Evolutionary conservation across 1,284 basidiomycete species (phyloP), one percentile per base, ranked within the genome.

Genomic region (Puccinia coronata): DNA sequence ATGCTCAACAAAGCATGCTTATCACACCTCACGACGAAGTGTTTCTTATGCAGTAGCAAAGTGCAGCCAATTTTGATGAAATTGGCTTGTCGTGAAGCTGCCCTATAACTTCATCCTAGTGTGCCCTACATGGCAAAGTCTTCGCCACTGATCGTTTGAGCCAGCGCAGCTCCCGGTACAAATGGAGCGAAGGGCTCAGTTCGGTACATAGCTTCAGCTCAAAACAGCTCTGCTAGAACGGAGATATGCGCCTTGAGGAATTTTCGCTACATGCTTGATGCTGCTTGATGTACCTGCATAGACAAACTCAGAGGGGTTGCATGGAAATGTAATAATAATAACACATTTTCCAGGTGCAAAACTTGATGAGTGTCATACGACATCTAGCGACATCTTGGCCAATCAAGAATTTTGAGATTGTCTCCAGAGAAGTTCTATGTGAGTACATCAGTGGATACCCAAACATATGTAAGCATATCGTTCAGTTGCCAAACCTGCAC

Each of bases 381-480:
- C 18, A 36, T 36, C 28, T 36, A 36, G 18, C n/a, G n/a, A n/a
- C 55, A 57, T 36, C 28, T 36, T 61, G 18, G 59, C 12, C 31
- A 61, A 61, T 20, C 31, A 16, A 36, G 14, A 16, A 16, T 34
- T 61, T 36, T 61, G 59, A 61, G 59, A 61, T 61, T 61, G 28
- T 34, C 31, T 61, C 59, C 12, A 61, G 59, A 61, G 59, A 61
- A 61, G 59, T 61, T 61, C 59, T 61, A 61, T 20, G 6, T 47
- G 43, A 18, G 20, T 47, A 47, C 43, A 47, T 47, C 12, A 11
- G 20, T 18, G 8, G 3, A 36, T 14, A 61, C 59, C 28, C 31
- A 34, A 34, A 36, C 28, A 34, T 36, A 61, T 61, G 59, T 61
- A 34, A 61, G 59, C 59, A 61, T 36, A 18, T 11, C 59, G 59